Evolutionary conservation across 768 basidiomycete genomes (phyloP), one percentile per base, ranked within the genome.

Genomic region (Macrolepiota albuminosa): DNA sequence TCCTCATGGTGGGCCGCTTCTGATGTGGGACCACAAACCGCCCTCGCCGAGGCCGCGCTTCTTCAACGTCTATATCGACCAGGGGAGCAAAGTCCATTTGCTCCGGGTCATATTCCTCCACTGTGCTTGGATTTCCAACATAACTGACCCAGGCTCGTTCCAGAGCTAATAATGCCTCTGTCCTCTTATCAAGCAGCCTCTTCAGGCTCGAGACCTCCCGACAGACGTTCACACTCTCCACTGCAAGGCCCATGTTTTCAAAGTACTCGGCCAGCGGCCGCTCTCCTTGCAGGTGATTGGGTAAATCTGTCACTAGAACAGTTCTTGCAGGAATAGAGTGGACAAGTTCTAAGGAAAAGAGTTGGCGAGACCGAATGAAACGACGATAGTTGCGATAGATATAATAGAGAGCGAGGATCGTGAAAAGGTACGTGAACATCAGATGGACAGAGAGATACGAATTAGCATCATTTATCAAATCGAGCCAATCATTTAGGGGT

Each of bases 251-350:
- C 84, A 98, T 86, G 64, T 86, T 84, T 72, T 98, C 96, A 69
- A 97, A 98, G 71, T 97, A 97, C 63, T 94, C 92, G 0, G 94
- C 93, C 18, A 98, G 78, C 0, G 91, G 81, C 10, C 88, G 84
- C 69, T 98, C 96, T 9, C 88, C 86, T 64, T 87, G 87, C 2
- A 98, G 79, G 63, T 95, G 89, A n/a, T 75, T 74, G 0, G 97
- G 97, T 3, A 98, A 80, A 53, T 84, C 82, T 18, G 90, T 88
- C 43, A 97, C 84, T 75, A 98, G 83, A 33, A 98, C 90, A 0
- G 97, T 98, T 26, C 96, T 87, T 1, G 95, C 93, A 0, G 95
- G 88, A 47, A 98, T 91, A 11, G 93, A 95, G 68, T 97, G 94
- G 13, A 95, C 95, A 18, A 97, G 84, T 70, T 98, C 95, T 39